Percentiles rank a stretch among this genome's conserved stretches.
phyloP scores from a whole-genome alignment of 139 green algal genomes.

The Picochlorum sp. region DNA sequence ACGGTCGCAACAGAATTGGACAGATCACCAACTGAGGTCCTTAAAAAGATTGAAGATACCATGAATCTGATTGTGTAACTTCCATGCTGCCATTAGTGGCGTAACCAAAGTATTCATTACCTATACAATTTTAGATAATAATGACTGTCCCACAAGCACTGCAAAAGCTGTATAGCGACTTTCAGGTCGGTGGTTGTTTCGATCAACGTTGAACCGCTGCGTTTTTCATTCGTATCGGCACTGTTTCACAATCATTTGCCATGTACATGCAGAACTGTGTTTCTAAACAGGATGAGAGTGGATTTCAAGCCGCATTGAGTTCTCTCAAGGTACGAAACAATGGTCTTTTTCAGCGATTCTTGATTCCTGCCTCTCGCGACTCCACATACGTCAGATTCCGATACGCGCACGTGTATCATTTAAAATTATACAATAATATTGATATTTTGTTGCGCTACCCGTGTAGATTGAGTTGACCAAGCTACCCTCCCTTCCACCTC shows the following conservation, averaged over 20 bases:
- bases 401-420: too few relatives aligned
- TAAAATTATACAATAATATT: neutral
- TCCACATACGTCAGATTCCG: neutral
- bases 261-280: conserved; percentile 4
- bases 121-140: too few relatives aligned
- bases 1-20: conserved; percentile 69
- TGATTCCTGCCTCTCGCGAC: too few relatives aligned
- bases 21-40: conserved; percentile 79
- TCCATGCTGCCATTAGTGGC: neutral
- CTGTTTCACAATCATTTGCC: neutral
- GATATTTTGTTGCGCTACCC: neutral
- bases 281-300: conserved; percentile 16
- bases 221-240: too few relatives aligned
- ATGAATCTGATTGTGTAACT: conserved; percentile 57
- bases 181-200: too few relatives aligned
- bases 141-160: too few relatives aligned
- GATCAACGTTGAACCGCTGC: too few relatives aligned
- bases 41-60: conserved; percentile 98
- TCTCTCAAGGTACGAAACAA: conserved; percentile 22
- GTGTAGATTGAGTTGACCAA: conserved; percentile 72
- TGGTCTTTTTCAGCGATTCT: too few relatives aligned
- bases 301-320: conserved; percentile 12
- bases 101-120: too few relatives aligned
- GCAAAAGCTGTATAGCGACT: too few relatives aligned
- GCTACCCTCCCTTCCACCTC: conserved; percentile 61